A percentile compares a stretch with the other conserved stretches of the same genome.
These are phyloP conservation scores for Cenchrus americanus DNA, from an alignment of 176 grass and related monocot species.

Conservation along the genomic window DNA sequence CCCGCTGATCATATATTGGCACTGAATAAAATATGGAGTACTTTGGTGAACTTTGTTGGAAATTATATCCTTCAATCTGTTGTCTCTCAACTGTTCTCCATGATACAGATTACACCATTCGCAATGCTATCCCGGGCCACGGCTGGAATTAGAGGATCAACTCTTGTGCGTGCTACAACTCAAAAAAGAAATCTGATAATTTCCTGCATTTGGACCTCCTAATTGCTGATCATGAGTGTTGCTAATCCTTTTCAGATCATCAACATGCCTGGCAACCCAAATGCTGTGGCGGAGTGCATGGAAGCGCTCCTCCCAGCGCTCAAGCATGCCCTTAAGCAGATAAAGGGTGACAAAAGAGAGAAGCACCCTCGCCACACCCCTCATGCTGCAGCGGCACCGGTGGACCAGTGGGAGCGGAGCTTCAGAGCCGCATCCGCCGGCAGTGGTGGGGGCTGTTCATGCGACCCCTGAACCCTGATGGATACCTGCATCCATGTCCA, in stretches of 20 bases:
- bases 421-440: conserved; percentile 49
- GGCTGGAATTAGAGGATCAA: conserved; percentile 89
- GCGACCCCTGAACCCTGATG: conserved; percentile 41
- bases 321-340: conserved; percentile 81
- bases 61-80: background rate
- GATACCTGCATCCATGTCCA: no score
- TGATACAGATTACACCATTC: conserved; percentile 77
- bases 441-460: conserved; percentile 46
- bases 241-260: conserved; percentile 65
- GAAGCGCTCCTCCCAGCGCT: conserved; percentile 72
- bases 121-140: conserved; percentile 87
- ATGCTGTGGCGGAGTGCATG: conserved; percentile 86
- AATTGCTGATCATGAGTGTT: background rate
- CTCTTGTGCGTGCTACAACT: conserved; percentile 53
- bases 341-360: conserved; percentile 91
- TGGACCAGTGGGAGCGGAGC: conserved; percentile 83
- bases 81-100: background rate
- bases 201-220: background rate
- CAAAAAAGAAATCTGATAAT: background rate
- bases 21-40: background rate
- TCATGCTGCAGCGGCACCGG: conserved; percentile 50
- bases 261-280: conserved; percentile 97
- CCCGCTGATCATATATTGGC: background rate
- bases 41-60: background rate
- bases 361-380: conserved; percentile 81